phyloP scores from a whole-genome alignment of 1,139 yeast genomes.

The Suhomyces guaymorum region DNA sequence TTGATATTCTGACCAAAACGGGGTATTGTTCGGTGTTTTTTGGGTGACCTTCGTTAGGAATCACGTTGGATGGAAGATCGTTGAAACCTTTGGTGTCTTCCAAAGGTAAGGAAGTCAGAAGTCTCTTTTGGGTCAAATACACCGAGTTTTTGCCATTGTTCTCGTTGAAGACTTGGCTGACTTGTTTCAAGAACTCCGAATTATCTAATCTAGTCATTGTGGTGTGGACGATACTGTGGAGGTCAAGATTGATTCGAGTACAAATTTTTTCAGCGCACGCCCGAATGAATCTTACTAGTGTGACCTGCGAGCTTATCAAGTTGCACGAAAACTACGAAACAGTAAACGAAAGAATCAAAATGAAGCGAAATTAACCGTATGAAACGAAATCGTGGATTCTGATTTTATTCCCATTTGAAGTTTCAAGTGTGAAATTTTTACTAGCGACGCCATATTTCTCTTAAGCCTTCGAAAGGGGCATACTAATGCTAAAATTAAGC shows the following conservation, averaged over 20 bases:
- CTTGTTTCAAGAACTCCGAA: constrained; percentile 36
- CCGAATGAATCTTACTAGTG: too few relatives aligned
- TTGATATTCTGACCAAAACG: constrained; percentile 52
- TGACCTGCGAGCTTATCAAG: too few relatives aligned
- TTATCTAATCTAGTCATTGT: constrained; percentile 43
- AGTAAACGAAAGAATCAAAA: too few relatives aligned
- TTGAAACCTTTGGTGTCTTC: constrained; percentile 18
- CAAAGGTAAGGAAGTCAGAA: constrained; percentile 29
- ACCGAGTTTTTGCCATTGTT: constrained; percentile 45
- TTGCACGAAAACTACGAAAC: too few relatives aligned
- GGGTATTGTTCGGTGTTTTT: constrained; percentile 38
- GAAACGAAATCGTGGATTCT: too few relatives aligned
- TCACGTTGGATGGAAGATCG: constrained; percentile 44
- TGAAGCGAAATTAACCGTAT: too few relatives aligned
- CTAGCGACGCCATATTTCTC: too few relatives aligned
- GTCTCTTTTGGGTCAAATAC: constrained; percentile 46
- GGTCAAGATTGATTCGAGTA: background rate
- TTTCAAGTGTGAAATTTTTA: too few relatives aligned
- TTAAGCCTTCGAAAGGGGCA: too few relatives aligned
- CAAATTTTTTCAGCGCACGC: constrained; percentile 1
- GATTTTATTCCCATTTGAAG: too few relatives aligned
- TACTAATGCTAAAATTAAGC: too few relatives aligned
- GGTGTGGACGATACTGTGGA: constrained; percentile 1
- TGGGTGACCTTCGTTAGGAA: constrained; percentile 19
- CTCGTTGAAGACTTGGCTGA: constrained; percentile 27